These are phyloP conservation scores for Syncephalis plumigaleata DNA, from an alignment of 371 early-diverging fungal genomes.

Conservation along the genomic window DNA sequence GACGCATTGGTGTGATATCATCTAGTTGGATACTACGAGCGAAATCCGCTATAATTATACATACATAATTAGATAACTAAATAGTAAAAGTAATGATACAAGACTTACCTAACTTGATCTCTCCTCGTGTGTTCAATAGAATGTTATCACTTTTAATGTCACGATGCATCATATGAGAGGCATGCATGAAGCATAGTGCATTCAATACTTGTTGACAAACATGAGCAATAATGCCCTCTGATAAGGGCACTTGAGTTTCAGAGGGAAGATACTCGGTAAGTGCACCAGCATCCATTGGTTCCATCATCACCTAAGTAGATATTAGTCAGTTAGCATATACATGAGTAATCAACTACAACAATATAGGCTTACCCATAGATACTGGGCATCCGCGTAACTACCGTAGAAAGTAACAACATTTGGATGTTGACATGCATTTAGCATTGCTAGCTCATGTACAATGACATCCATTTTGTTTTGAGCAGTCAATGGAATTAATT, in stretches of 20 bases:
- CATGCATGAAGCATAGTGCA: slow-evolving; percentile 32
- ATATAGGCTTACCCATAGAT: slow-evolving; percentile 22
- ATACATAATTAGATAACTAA: neutral
- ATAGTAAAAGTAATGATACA: neutral
- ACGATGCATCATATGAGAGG: slow-evolving; percentile 83
- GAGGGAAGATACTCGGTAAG: slow-evolving; percentile 84
- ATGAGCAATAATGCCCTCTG: too few relatives aligned
- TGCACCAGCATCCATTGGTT: slow-evolving; percentile 94
- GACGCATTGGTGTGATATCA: neutral
- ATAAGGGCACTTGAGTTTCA: slow-evolving; percentile 43
- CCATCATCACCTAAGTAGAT: slow-evolving; percentile 90
- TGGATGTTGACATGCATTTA: slow-evolving; percentile 49
- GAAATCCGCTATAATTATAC: neutral
- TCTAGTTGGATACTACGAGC: neutral
- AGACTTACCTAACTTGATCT: slow-evolving; percentile 57
- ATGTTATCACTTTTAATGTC: slow-evolving; percentile 96
- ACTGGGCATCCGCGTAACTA: slow-evolving; percentile 35
- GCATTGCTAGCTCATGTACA: slow-evolving; percentile 45
- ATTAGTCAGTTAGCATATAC: slow-evolving; percentile 39
- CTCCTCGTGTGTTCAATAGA: slow-evolving; percentile 65
- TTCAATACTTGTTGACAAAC: too few relatives aligned
- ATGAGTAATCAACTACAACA: too few relatives aligned
- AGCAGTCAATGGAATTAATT: slow-evolving; percentile 43
- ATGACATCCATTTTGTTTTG: slow-evolving; percentile 43
- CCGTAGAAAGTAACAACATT: slow-evolving; percentile 52